Percentiles rank a stretch among this genome's conserved stretches.
These are phyloP conservation scores for Scheffersomyces illinoinensis DNA, from an alignment of 1,139 yeast genomes.

Conservation along the genomic window DNA sequence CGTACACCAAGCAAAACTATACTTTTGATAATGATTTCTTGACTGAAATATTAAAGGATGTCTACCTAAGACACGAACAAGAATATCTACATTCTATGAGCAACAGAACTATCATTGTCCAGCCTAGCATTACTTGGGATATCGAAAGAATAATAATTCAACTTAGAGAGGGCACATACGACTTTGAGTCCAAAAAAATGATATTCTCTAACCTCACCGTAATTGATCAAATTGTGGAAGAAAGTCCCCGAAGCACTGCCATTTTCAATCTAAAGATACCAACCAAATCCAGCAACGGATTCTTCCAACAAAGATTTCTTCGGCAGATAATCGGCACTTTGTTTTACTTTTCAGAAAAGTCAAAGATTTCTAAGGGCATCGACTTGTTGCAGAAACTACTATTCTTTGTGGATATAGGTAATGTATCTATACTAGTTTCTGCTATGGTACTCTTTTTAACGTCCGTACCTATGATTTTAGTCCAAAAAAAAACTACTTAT, in stretches of 20 bases:
- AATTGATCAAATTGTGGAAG: slow-evolving; percentile 1
- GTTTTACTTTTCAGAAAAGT: slow-evolving; percentile 2
- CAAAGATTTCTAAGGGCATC: background rate
- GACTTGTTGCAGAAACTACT: background rate
- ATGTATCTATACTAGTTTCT: background rate
- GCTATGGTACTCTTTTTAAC: background rate
- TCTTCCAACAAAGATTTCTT: slow-evolving; percentile 5
- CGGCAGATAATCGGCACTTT: slow-evolving; percentile 6
- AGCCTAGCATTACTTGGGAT: slow-evolving; percentile 16
- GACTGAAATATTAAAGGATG: slow-evolving; percentile 15
- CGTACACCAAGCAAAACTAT: slow-evolving; percentile 3
- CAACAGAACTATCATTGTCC: slow-evolving; percentile 18
- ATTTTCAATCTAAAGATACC: slow-evolving; percentile 3
- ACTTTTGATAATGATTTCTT: slow-evolving; percentile 6
- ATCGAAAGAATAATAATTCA: slow-evolving; percentile 10
- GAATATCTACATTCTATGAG: slow-evolving; percentile 16
- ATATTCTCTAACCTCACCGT: slow-evolving; percentile 2
- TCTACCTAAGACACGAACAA: slow-evolving; percentile 23
- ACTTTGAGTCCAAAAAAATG: slow-evolving; percentile 7
- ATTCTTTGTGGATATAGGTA: background rate
- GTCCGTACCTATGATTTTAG: background rate
- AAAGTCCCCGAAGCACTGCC: background rate
- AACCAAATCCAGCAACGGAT: background rate
- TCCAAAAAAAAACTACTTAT: background rate
- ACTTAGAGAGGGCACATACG: slow-evolving; percentile 19